Evolutionary conservation across 148 eudicot genomes (phyloP).

Genomic region (Pouteria glomerata): DNA sequence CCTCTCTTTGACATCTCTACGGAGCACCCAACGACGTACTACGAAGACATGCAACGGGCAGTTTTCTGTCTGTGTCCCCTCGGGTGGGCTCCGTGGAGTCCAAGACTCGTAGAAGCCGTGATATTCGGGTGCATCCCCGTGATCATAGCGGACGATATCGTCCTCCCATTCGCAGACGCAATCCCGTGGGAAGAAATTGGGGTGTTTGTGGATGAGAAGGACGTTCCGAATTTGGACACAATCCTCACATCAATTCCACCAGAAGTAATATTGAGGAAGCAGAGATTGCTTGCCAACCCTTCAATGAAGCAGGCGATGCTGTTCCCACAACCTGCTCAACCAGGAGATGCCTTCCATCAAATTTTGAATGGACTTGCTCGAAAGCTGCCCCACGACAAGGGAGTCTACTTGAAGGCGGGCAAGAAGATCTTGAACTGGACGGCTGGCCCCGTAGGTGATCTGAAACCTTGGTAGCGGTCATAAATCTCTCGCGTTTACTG

Average conservation of each 20-base stretch:
- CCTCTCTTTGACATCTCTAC: conserved; percentile 99
- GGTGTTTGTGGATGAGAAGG: conserved; percentile 81
- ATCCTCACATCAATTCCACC: conserved; percentile 79
- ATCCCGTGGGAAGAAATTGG: conserved; percentile 99
- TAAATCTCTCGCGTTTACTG: background rate
- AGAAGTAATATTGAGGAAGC: conserved; percentile 87
- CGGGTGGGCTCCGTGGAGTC: conserved; percentile 99
- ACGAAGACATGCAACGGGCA: conserved; percentile 98
- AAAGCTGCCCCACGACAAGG: conserved; percentile 69
- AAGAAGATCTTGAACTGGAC: conserved; percentile 90
- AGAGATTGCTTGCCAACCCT: conserved; percentile 90
- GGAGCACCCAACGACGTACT: conserved; percentile 94
- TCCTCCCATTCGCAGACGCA: conserved; percentile 96
- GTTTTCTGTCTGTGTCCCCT: conserved; percentile 92
- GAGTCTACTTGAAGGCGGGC: conserved; percentile 54
- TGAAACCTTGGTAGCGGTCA: conserved; percentile 79
- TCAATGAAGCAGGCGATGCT: conserved; percentile 98
- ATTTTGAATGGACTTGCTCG: conserved; percentile 94
- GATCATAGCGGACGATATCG: conserved; percentile 93
- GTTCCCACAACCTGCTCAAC: conserved; percentile 92
- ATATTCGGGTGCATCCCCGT: conserved; percentile 97
- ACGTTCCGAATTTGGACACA: conserved; percentile 82
- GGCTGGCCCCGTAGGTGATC: conserved; percentile 87
- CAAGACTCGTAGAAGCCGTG: conserved; percentile 93
- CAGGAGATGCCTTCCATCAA: conserved; percentile 96